Evolutionary conservation across 805 yeast genomes (phyloP), one percentile per base, ranked within the genome.

Genomic region (Starmerella gropengiesseri): DNA sequence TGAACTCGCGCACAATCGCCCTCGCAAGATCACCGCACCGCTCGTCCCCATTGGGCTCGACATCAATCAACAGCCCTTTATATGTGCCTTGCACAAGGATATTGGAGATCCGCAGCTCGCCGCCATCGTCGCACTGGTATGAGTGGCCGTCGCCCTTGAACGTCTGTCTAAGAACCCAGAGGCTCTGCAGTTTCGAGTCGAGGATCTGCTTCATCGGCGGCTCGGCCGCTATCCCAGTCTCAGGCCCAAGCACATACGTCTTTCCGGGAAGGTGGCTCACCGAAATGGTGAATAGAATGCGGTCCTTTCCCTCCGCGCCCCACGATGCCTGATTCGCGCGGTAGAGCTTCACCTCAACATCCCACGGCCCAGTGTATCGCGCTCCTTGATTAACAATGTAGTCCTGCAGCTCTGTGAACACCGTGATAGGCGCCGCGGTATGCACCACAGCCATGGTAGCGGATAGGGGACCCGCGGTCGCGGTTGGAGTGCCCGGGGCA

Each of bases 141-240:
- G 74, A 71, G 41, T 70, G 70, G 0, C 94, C 94, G 47, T 81
- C 87, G 1, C 89, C 91, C 53, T 74, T 72, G 38, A 81, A 69
- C 8, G 72, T 65, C 58, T 83, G 94, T 47, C 83, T 65, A 33
- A 73, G 67, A 0, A 67, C 61, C 94, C 94, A 83, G 39, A 78
- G 57, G 49, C 82, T 73, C 55, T 76, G 80, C 41, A 83, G 59
- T 53, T 80, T 78, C 25, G 69, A 68, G 17, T 64, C 64, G 2
- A 78, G 57, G 33, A 82, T 67, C 28, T 59, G 55, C 39, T 77
- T 83, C 53, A 81, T 71, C 20, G 71, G 66, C 45, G 30, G 35
- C 18, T 43, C 34, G 29, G 41, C 33, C 20, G 23, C 22, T 13
- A 41, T 82, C 41, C 69, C 70, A 37, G 55, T 45, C 35, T 54